These are phyloP conservation scores for Trametopsis cervina DNA, from an alignment of 768 basidiomycete genomes.

Conservation along the genomic window DNA sequence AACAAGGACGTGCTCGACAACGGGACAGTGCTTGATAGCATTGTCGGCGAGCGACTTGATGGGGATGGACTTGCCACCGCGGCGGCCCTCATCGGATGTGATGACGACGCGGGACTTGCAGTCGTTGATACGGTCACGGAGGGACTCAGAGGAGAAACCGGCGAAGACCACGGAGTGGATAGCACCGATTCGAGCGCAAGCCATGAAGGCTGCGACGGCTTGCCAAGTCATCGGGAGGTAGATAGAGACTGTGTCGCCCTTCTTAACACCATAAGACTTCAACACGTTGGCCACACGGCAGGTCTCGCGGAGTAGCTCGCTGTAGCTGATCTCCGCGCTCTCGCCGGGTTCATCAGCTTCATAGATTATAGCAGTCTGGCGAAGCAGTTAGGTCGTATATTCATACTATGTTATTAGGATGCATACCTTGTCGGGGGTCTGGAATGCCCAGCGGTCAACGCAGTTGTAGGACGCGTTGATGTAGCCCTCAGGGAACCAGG, in stretches of 20 bases:
- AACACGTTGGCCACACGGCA: conserved; percentile 87
- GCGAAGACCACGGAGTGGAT: conserved; percentile 97
- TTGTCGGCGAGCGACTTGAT: conserved; percentile 90
- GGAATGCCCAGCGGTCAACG: conserved; percentile 92
- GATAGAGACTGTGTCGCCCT: conserved; percentile 87
- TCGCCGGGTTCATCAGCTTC: conserved; percentile 92
- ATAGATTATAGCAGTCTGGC: conserved; percentile 89
- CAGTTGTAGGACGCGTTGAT: conserved; percentile 95
- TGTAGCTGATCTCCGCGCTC: conserved; percentile 68
- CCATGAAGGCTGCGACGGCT: conserved; percentile 91
- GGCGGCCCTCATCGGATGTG: conserved; percentile 88
- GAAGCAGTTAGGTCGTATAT: conserved; percentile 3
- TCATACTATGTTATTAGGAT: background rate
- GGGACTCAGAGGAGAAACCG: conserved; percentile 90
- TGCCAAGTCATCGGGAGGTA: conserved; percentile 98
- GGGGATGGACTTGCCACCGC: conserved; percentile 92
- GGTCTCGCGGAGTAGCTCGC: conserved; percentile 86
- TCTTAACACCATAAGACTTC: conserved; percentile 82
- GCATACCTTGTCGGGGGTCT: conserved; percentile 68
- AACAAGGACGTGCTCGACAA: conserved; percentile 86
- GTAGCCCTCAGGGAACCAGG: conserved; percentile 94
- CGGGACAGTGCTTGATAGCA: conserved; percentile 76
- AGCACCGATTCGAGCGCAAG: conserved; percentile 94
- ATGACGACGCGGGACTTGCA: conserved; percentile 83
- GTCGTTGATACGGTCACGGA: conserved; percentile 86